phyloP scores from a whole-genome alignment of 169 alveolate genomes.

The Theileria luwenshuni region DNA sequence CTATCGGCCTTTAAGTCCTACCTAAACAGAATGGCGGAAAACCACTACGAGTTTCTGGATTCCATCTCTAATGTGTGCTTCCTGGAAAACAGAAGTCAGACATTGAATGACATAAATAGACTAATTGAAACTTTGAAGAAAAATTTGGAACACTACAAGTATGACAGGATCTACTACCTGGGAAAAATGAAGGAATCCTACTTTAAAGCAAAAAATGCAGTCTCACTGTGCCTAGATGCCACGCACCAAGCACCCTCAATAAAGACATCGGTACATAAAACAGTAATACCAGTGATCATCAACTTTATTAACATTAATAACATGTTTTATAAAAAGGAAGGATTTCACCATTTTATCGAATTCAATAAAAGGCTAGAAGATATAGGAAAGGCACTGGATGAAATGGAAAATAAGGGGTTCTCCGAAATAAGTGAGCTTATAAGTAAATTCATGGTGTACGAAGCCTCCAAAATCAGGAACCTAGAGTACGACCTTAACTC shows the following conservation, averaged over 20 bases:
- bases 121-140: constrained; percentile 11
- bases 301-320: constrained; percentile 40
- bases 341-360: not conserved
- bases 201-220: constrained; percentile 46
- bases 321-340: not conserved
- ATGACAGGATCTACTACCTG: constrained; percentile 17
- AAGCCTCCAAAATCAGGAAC: constrained; percentile 52
- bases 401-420: constrained; percentile 21
- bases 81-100: constrained; percentile 5
- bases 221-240: constrained; percentile 49
- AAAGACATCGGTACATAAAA: constrained; percentile 47
- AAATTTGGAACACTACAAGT: constrained; percentile 21
- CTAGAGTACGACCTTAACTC: constrained; percentile 52
- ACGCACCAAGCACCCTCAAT: constrained; percentile 62
- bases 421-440: constrained; percentile 28
- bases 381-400: constrained; percentile 9
- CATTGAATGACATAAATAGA: not conserved
- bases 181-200: constrained; percentile 41
- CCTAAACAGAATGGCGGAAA: constrained; percentile 29
- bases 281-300: constrained; percentile 41
- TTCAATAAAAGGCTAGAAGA: constrained; percentile 9
- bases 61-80: constrained; percentile 55
- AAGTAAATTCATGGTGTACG: constrained; percentile 55
- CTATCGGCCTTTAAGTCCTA: constrained; percentile 26
- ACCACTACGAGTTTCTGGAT: constrained; percentile 59